A percentile compares a stretch with the other conserved stretches of the same genome.
Conservation (phyloP, 1,284 basidiomycete species). For the Austroboletus niveus region DNA sequence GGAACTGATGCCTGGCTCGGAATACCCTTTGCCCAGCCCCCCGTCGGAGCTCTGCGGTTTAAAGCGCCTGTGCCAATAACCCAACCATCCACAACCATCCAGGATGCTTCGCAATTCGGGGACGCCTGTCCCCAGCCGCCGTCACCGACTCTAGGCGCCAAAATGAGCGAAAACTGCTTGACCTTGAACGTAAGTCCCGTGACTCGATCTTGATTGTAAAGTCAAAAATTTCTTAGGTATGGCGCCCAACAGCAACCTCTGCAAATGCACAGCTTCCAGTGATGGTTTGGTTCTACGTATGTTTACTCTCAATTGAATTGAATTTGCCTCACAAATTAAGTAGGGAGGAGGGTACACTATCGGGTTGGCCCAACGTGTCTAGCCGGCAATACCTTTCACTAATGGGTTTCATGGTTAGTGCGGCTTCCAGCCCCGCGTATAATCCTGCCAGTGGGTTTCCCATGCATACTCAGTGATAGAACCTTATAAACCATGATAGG, state of each 20-base stretch:
- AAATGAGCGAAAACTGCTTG: constrained; percentile 54
- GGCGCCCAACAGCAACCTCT: constrained; percentile 15
- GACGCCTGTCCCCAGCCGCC: constrained; percentile 56
- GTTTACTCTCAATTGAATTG: background rate
- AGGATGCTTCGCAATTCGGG: constrained; percentile 51
- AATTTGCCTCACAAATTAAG: background rate
- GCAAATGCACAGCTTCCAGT: constrained; percentile 13
- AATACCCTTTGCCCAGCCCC: constrained; percentile 66
- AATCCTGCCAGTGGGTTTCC: constrained; percentile 13
- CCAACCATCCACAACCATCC: constrained; percentile 29
- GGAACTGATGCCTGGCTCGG: constrained; percentile 57
- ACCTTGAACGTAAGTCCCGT: constrained; percentile 15
- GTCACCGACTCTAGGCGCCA: constrained; percentile 41
- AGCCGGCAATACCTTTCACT: background rate
- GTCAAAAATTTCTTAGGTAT: constrained; percentile 10
- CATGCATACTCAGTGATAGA: background rate
- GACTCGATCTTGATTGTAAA: background rate
- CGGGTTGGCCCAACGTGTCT: constrained; percentile 1
- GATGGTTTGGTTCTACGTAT: constrained; percentile 23
- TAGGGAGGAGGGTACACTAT: constrained; percentile 20
- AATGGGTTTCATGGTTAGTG: constrained; percentile 2
- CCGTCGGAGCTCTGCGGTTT: constrained; percentile 53
- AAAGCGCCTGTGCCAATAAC: constrained; percentile 56
- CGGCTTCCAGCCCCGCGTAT: constrained; percentile 15
- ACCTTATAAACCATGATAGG: constrained; percentile 1